Evolutionary conservation across 2,329 filamentous ascomycete genomes (phyloP), one percentile per base, ranked within the genome.

Genomic region (Aotearoamyces nothofagi): DNA sequence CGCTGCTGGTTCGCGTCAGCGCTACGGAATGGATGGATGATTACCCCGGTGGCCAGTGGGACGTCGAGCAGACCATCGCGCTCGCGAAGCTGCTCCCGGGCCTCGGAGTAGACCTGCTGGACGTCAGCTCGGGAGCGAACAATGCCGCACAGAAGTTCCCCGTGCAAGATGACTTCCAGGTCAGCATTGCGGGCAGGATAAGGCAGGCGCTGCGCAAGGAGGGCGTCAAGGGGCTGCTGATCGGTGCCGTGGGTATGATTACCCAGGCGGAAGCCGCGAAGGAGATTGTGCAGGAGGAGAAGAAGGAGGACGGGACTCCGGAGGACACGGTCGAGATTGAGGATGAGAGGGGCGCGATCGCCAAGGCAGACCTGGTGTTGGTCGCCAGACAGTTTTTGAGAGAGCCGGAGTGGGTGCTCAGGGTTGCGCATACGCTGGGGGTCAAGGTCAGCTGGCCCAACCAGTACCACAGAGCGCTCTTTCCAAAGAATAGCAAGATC

Each of bases 121-220:
- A 94, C 49, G 70, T 92, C 33, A 83, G 75, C 41, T 75, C 73
- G 1, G 82, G 74, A 17, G 86, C 80, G 22, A 78, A 80, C 47
- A 66, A 72, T 47, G 52, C 59, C 19, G 49, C 53, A 24, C 73
- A 79, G 46, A 58, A 71, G 47, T 69, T 82, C 38, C 19, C 26
- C 12, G 43, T 62, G 9, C 64, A 68, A 24, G 70, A 74, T 2
- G 69, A 64, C 22, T 87, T 80, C 60, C 84, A 92, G 57, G 65
- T 74, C 13, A 69, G 74, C 22, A 69, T 90, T 31, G 78, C 82
- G 0, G 69, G 71, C 26, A 59, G 63, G 17, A 69, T 92, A 37
- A 81, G 87, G 46, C 61, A 73, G 39, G 77, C 68, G 7, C 26
- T 83, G 57, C 47, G 45, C 12, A 51, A 50, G 12, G 59, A 60